Conservation (phyloP, 306 rosid species). For the Acacia crassicarpa region DNA sequence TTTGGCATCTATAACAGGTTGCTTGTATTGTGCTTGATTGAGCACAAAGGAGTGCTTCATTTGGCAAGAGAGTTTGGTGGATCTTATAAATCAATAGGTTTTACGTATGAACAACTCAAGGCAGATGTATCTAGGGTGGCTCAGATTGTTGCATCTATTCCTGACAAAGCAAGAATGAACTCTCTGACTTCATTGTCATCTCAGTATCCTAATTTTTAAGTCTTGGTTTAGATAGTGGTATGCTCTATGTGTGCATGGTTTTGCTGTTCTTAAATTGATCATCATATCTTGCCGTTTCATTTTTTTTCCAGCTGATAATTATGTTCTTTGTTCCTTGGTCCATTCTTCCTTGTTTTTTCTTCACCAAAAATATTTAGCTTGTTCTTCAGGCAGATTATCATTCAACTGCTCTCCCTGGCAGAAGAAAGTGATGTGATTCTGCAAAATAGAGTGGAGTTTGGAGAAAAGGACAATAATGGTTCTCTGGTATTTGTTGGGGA, state of each 20-base stretch:
- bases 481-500: conserved; percentile 76
- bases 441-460: conserved; percentile 25
- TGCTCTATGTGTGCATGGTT: conserved; percentile 25
- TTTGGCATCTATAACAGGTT: conserved; percentile 52
- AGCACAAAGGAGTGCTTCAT: conserved; percentile 77
- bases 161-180: conserved; percentile 84
- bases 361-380: conserved; percentile 61
- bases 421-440: conserved; percentile 48
- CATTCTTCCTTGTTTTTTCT: conserved; percentile 39
- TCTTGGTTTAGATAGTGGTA: conserved; percentile 20
- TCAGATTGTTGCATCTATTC: conserved; percentile 81
- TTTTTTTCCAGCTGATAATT: not conserved
- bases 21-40: conserved; percentile 72
- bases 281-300: conserved; percentile 9
- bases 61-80: conserved; percentile 74
- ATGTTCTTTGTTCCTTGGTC: conserved; percentile 14
- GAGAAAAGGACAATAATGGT: conserved; percentile 40
- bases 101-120: conserved; percentile 35
- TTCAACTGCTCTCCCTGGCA: conserved; percentile 72
- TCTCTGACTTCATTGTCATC: conserved; percentile 65
- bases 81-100: conserved; percentile 37
- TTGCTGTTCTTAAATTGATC: conserved; percentile 11
- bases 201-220: conserved; percentile 68
- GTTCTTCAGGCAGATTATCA: conserved; percentile 78
- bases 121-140: conserved; percentile 61